phyloP scores from a whole-genome alignment of 768 basidiomycete species.

The Tricholoma furcatifolium region DNA sequence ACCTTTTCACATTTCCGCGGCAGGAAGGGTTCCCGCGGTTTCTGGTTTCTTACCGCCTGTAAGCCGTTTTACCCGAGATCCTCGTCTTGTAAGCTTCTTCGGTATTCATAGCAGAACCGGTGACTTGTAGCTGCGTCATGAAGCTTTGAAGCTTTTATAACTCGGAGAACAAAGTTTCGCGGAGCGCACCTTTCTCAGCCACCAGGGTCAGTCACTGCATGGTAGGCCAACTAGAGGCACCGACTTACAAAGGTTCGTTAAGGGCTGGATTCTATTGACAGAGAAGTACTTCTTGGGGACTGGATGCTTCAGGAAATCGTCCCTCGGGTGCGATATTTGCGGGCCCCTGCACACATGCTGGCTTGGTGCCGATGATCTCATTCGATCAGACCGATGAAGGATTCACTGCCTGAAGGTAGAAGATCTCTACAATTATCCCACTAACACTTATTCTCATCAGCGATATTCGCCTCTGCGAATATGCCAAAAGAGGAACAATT shows the following conservation, averaged over 20 bases:
- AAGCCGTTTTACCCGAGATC: conserved; percentile 19
- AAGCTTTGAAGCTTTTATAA: conserved; percentile 4
- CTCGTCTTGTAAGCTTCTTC: conserved; percentile 17
- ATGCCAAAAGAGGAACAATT: background rate
- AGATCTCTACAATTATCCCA: conserved; percentile 6
- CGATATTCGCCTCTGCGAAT: background rate
- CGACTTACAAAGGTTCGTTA: conserved; percentile 4
- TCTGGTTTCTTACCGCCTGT: conserved; percentile 18
- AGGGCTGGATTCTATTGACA: conserved; percentile 12
- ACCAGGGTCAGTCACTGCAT: conserved; percentile 1
- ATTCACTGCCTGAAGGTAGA: conserved; percentile 7
- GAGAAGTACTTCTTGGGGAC: conserved; percentile 14
- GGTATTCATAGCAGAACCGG: conserved; percentile 17
- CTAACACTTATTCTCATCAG: no score
- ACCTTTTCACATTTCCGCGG: conserved; percentile 27
- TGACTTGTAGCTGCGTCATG: conserved; percentile 2
- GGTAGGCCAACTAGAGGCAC: background rate
- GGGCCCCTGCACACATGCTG: conserved; percentile 12
- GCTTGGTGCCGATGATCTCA: conserved; percentile 8
- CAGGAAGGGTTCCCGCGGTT: conserved; percentile 22
- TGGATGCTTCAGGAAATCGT: conserved; percentile 8
- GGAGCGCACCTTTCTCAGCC: background rate
- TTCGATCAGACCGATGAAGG: conserved; percentile 14
- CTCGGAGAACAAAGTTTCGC: conserved; percentile 7
- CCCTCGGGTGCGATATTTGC: conserved; percentile 23